Base-by-base conservation (phyloP, 2,329 filamentous ascomycete species). In the Trichophyton equinum region DNA sequence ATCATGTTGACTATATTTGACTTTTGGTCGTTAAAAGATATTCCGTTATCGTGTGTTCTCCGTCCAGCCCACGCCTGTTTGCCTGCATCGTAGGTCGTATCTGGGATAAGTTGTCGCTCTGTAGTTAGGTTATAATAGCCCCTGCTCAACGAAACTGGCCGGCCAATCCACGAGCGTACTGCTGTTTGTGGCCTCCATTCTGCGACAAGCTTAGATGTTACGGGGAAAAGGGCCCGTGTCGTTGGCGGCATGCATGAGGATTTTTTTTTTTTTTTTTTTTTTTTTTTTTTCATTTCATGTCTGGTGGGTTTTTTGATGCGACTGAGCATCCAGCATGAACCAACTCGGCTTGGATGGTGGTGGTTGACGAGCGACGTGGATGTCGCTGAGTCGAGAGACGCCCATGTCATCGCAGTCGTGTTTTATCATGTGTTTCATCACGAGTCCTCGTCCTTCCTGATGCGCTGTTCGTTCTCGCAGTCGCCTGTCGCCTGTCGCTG, bases 381-480 rank as follows among this genome's bases (percentile, higher is more conserved):
- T 30, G 30, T 8, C 3, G 27, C 27, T 30, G 30, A 55, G 51
- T 55, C 51, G 51, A 55, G 51, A 55, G 51, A 55, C n/a, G 27
- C 51, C 49, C 27, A 18, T 30, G 30, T 55, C 30, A 20, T 51
- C 22, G 46, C 46, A 22, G 20, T 9, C 22, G 30, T 55, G 51
- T 55, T 55, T 55, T 55, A 55, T 55, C 51, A 55, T 55, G 51
- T 36, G 51, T 55, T 55, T 55, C 51, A 55, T 55, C 51, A 55
- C 51, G 51, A 15, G 51, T 55, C 51, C 33, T 36, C 27, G 30
- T 30, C 51, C 30, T 33, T 53, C 25, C 33, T 38, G 51, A 18
- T 36, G 51, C n/a, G 51, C 18, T 55, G 51, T 36, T 55, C 40
- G 40, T 15, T 38, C 9, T 38, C 33, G 11, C 33, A 2, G 33